Conservation (phyloP, 2,329 filamentous ascomycete genomes). For the Cladosporium austrohemisphaericum region DNA sequence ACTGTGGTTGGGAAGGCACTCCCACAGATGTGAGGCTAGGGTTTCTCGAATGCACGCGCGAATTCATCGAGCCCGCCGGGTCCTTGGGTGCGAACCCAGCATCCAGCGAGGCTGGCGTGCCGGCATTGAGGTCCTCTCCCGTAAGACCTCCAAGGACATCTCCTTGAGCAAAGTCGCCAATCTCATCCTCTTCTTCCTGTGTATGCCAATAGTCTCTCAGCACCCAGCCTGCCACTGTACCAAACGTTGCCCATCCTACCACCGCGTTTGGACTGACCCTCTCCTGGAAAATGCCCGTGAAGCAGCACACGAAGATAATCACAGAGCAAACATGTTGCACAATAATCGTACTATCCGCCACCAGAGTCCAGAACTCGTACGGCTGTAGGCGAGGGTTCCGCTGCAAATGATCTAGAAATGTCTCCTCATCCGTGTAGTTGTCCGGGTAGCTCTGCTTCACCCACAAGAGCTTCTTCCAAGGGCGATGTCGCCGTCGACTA, state of each 20-base stretch:
- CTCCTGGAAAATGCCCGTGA: slow-evolving; percentile 82
- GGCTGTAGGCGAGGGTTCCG: slow-evolving; percentile 88
- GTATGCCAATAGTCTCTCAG: slow-evolving; percentile 81
- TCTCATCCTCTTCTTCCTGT: slow-evolving; percentile 38
- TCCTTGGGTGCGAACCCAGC: slow-evolving; percentile 1
- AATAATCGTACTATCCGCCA: slow-evolving; percentile 92
- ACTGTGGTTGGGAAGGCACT: neutral
- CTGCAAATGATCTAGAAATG: slow-evolving; percentile 93
- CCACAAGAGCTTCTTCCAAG: slow-evolving; percentile 95
- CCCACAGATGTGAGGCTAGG: slow-evolving; percentile 53
- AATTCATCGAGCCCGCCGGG: slow-evolving; percentile 1
- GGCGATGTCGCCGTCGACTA: slow-evolving; percentile 55
- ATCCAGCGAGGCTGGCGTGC: slow-evolving; percentile 6
- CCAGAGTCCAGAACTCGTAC: slow-evolving; percentile 97
- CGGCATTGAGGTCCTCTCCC: slow-evolving; percentile 3
- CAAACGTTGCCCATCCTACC: slow-evolving; percentile 76
- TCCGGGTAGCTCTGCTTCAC: slow-evolving; percentile 98
- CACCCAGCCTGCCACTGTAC: slow-evolving; percentile 82
- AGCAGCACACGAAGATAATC: slow-evolving; percentile 90
- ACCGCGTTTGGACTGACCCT: slow-evolving; percentile 86
- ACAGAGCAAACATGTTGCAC: slow-evolving; percentile 96
- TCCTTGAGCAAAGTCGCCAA: slow-evolving; percentile 1
- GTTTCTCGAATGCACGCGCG: slow-evolving; percentile 38
- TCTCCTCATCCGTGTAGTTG: slow-evolving; percentile 96
- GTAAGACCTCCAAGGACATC: slow-evolving; percentile 2